Percentiles rank a stretch among this genome's conserved stretches.
Evolutionary conservation across 2,329 filamentous ascomycete genomes (phyloP).

Genomic region (Colletotrichum neosansevieriae): DNA sequence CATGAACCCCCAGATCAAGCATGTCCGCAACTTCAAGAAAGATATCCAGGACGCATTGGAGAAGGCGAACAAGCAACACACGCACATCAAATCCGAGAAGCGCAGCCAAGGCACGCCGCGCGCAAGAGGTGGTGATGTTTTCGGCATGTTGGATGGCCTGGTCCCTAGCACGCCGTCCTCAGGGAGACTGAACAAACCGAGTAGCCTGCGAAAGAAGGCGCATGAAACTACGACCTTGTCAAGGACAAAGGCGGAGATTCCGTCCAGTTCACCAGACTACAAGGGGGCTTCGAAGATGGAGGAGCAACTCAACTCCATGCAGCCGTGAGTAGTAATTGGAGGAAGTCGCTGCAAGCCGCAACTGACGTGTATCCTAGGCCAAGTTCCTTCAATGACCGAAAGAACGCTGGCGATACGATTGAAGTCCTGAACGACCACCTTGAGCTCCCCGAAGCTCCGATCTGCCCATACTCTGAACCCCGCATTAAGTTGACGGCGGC

Average conservation of each 20-base stretch:
- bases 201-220: constrained; percentile 51
- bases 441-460: constrained; percentile 73
- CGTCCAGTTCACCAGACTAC: constrained; percentile 58
- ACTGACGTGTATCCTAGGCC: constrained; percentile 51
- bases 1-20: constrained; percentile 76
- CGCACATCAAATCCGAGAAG: constrained; percentile 73
- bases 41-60: constrained; percentile 88
- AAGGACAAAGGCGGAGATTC: constrained; percentile 57
- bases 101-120: constrained; percentile 73
- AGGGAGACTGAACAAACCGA: constrained; percentile 42
- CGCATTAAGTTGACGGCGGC: constrained; percentile 88
- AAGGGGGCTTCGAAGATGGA: constrained; percentile 56
- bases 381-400: constrained; percentile 80
- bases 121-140: constrained; percentile 76
- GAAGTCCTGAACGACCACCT: constrained; percentile 88
- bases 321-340: constrained; percentile 50
- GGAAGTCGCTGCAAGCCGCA: neutral
- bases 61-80: constrained; percentile 73
- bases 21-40: constrained; percentile 83
- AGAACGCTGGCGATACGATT: constrained; percentile 82
- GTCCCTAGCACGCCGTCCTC: constrained; percentile 71
- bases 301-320: constrained; percentile 53
- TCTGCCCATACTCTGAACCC: constrained; percentile 78
- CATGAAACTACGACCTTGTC: constrained; percentile 61
- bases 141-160: constrained; percentile 84